Evolutionary conservation across 1,139 yeast genomes (phyloP), one percentile per base, ranked within the genome.

Genomic region (Taphrina betulina): DNA sequence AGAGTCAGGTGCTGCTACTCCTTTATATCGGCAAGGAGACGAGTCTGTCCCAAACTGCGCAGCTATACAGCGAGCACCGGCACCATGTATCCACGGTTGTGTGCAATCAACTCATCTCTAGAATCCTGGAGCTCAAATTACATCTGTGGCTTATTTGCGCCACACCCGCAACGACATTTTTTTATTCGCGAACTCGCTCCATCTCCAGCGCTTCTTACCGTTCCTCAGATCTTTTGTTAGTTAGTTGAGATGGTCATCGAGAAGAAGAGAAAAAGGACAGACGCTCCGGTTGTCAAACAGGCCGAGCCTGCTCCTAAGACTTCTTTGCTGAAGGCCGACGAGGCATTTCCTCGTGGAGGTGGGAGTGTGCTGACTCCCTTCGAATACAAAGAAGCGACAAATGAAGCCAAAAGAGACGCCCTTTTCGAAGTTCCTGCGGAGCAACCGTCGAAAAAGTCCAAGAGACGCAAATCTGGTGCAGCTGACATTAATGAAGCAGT

Each of bases 341-440:
- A 85, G 62, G 78, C 81, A 54, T 92, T 92, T 68, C 98, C 98
- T 51, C 83, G 99, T 80, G 98, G 98, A 65, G 96, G 96, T 57
- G 75, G 74, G 3, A 68, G 70, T 20, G 87, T 82, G 16, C 77
- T 90, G 68, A 81, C 95, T 2, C 90, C 98, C 3, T 73, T 92
- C 63, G 99, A 92, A 71, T 82, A 88, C 64, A 89, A 89, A 69
- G 95, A 89, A 68, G 94, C 90, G 56, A 83, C 95, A 37, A 89
- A 88, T 67, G 95, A 92, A 69, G 98, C 94, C 42, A 82, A 90
- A 29, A 79, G 79, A 63, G 98, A 92, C 73, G 95, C 86, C 24
- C 74, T 87, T 57, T 85, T 85, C 63, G 90, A 80, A 64, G 71
- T 74, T 45, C 64, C 76, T 20, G 70, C 29, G 12, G 37, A 43